Base-by-base conservation (phyloP, 1,284 basidiomycete species). In the Fomitopsis palustris region DNA sequence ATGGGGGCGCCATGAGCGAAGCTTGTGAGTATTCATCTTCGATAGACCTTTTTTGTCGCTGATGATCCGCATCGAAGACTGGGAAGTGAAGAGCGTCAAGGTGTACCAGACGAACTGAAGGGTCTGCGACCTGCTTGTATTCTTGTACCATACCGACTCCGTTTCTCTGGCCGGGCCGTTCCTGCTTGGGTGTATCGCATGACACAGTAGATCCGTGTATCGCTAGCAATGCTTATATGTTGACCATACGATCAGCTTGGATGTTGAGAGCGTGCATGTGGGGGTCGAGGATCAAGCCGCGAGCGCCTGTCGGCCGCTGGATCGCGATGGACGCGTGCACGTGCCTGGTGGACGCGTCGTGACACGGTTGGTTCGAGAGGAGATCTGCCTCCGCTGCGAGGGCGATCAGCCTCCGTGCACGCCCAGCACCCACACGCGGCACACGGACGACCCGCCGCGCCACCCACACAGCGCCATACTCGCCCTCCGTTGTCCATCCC, bases 41-140 rank as follows among this genome's bases (percentile, higher is more conserved):
- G 16, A 33, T 43, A n/a, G 39, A 43, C 38, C 41, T n/a, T 29
- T 12, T n/a, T 37, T n/a, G 37, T 35, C 54, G 0, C 61, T 41
- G 45, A 27, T 58, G 38, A 57, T 60, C 65, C 21, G 57, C 53
- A 57, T 37, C 53, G 62, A 52, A 89, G 89, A 90, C 69, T 92
- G 90, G 90, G 88, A 92, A 73, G 82, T 92, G 41, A 79, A 79
- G 64, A 84, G 81, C 69, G 82, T 92, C 58, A 83, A 84, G 74
- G 81, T 92, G 63, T 92, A 86, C 72, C 79, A 85, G 66, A 67
- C 66, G 53, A 67, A 64, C 53, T 75, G 64, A 55, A 55, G 9
- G 5, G 2, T 12, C 3, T 9, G n/a, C 1, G n/a, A 37, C 16
- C 12, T 37, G 35, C 17, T 29, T 29, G 25, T 47, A 29, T 17